Percentiles rank a stretch among this genome's conserved stretches.
Conservation (phyloP, 305 asterid genomes). For the Solanum hybrid region DNA sequence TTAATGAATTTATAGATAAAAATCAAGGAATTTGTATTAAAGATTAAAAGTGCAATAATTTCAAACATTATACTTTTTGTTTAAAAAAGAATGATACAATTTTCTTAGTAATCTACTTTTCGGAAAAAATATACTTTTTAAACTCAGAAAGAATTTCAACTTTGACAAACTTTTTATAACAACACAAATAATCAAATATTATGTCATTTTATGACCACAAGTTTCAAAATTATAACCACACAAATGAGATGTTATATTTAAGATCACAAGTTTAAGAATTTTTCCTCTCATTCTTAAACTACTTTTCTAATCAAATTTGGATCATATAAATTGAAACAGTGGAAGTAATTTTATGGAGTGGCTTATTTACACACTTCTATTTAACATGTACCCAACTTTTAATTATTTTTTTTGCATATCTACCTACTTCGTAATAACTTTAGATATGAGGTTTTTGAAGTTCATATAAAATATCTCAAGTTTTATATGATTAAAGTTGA, state of each 20-base stretch:
- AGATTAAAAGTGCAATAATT: neutral
- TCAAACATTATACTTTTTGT: neutral
- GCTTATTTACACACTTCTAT: neutral
- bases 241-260: neutral
- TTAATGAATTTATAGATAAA: neutral
- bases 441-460: neutral
- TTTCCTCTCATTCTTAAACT: neutral
- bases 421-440: neutral
- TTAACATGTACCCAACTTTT: neutral
- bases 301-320: neutral
- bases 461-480: neutral
- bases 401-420: neutral
- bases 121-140: neutral
- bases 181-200: too few relatives aligned
- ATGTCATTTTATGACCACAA: neutral
- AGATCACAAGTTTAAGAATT: neutral
- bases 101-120: neutral
- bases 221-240: neutral
- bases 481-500: too few relatives aligned
- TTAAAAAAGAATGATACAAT: neutral
- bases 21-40: neutral
- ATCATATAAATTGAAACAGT: neutral
- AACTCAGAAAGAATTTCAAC: neutral
- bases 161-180: neutral
- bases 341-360: neutral